Conservation (phyloP, 306 rosid genomes). For the Astragalus glycyphyllos region DNA sequence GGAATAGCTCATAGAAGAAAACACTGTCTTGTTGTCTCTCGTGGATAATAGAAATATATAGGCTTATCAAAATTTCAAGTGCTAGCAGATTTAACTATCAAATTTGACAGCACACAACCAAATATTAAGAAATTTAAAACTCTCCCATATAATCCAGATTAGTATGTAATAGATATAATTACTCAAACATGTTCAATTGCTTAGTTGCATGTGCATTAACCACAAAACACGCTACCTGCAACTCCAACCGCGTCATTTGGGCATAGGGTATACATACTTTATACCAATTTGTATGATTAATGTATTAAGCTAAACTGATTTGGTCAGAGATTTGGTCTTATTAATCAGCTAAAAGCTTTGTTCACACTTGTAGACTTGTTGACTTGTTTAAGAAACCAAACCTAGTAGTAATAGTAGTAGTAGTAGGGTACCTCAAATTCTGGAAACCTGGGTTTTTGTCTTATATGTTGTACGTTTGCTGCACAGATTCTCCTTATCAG, state of each 20-base stretch:
- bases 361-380: slow-evolving; percentile 21
- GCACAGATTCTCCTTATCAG: slow-evolving; percentile 38
- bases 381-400: slow-evolving; percentile 46
- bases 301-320: slow-evolving; percentile 35
- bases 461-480: slow-evolving; percentile 34
- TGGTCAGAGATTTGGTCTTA: slow-evolving; percentile 37
- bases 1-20: too few species aligned
- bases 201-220: slow-evolving; percentile 65
- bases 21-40: too few species aligned
- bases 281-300: slow-evolving; percentile 31
- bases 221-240: slow-evolving; percentile 63
- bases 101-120: too few species aligned
- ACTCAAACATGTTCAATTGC: slow-evolving; percentile 17
- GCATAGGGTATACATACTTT: slow-evolving; percentile 40
- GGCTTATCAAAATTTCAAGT: too few species aligned
- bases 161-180: slow-evolving; percentile 4
- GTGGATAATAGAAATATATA: too few species aligned
- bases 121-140: too few species aligned
- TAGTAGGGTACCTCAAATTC: slow-evolving; percentile 51
- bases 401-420: too few species aligned
- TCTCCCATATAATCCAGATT: slow-evolving; percentile 35
- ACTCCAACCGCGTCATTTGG: slow-evolving; percentile 51
- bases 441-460: slow-evolving; percentile 50
- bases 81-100: too few species aligned
- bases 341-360: slow-evolving; percentile 28